Conservation (phyloP, 78 protist genomes). For the Monocercomonoides exilis region DNA sequence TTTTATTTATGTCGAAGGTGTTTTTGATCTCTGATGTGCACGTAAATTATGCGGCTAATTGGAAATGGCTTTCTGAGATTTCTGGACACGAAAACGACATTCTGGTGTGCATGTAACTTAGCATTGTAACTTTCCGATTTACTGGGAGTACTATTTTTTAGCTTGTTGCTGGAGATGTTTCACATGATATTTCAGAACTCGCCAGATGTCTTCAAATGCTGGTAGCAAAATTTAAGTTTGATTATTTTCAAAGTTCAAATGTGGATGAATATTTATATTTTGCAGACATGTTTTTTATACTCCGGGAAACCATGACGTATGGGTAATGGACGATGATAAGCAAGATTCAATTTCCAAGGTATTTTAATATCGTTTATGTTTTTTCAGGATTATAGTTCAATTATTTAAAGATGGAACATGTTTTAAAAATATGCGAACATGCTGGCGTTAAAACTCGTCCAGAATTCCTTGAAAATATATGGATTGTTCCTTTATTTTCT, state of each 20-base stretch:
- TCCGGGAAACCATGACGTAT: not conserved
- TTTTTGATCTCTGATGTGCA: not conserved
- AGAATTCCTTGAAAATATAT: not conserved
- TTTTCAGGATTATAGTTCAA: not conserved
- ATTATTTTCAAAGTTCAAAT: too few species aligned
- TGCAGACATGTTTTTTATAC: not conserved
- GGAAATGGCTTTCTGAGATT: not conserved
- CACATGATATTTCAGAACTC: not conserved
- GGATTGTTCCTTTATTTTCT: not conserved
- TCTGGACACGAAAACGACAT: not conserved
- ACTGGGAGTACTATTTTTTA: not conserved
- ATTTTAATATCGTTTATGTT: not conserved
- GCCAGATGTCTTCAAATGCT: not conserved
- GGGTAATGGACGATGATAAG: not conserved
- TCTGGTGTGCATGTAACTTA: not conserved
- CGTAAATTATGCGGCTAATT: not conserved
- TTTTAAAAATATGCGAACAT: not conserved
- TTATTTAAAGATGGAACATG: not conserved
- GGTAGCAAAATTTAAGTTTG: not conserved
- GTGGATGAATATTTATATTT: not conserved
- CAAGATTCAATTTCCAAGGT: not conserved
- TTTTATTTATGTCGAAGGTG: not conserved
- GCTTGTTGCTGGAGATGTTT: not conserved
- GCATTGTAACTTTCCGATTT: not conserved
- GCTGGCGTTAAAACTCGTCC: not conserved